Evolutionary conservation across 305 asterid genomes (phyloP).

Genomic region (Fraxinus xanthoxyloides): DNA sequence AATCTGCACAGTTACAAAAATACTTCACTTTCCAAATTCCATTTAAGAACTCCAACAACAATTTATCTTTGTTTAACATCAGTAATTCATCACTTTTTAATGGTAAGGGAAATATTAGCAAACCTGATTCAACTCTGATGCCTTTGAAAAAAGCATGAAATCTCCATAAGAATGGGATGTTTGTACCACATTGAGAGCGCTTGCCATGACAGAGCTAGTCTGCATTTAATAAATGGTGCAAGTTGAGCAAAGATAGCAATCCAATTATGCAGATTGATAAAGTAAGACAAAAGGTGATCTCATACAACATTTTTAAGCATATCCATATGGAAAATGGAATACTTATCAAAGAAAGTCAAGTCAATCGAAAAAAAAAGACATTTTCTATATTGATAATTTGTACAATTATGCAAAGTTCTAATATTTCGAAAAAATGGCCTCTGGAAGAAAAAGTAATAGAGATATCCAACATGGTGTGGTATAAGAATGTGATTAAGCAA

Average conservation of each 20-base stretch:
- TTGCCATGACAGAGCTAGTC: slow-evolving; percentile 74
- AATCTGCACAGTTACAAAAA: background rate
- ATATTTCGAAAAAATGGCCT: background rate
- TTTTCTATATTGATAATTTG: background rate
- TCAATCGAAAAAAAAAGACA: background rate
- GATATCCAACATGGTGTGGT: background rate
- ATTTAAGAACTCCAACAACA: background rate
- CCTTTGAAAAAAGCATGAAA: slow-evolving; percentile 67
- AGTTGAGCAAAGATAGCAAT: slow-evolving; percentile 10
- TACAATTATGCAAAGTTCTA: background rate
- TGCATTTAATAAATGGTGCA: slow-evolving; percentile 38
- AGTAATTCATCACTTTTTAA: slow-evolving; percentile 11
- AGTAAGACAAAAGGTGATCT: background rate
- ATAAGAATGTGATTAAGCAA: background rate
- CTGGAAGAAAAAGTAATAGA: background rate
- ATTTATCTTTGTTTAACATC: background rate
- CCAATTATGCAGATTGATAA: background rate
- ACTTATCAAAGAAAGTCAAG: background rate
- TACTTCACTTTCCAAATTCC: background rate
- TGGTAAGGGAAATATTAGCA: slow-evolving; percentile 15
- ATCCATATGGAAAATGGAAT: background rate
- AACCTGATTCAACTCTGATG: slow-evolving; percentile 78
- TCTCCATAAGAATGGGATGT: slow-evolving; percentile 87
- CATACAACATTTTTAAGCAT: background rate
- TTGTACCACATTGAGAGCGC: slow-evolving; percentile 77